Evolutionary conservation across 768 basidiomycete genomes (phyloP), one percentile per base, ranked within the genome.

Genomic region (Lactarius quietus): DNA sequence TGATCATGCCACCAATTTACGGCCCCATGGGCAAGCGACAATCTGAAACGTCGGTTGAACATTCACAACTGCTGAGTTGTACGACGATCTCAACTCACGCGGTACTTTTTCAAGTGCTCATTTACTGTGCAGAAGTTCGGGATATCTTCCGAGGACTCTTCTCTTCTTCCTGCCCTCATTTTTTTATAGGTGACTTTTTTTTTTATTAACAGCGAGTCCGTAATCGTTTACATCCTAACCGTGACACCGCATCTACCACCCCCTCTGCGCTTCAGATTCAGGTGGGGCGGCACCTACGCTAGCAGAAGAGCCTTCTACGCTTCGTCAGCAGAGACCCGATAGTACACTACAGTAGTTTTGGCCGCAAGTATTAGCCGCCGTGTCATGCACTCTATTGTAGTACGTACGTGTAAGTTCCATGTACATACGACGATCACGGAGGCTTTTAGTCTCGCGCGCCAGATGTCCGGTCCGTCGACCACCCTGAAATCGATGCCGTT

Each of bases 1-100:
- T 23, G n/a, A 23, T n/a, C n/a, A n/a, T 23, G n/a, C 43, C 10
- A 12, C n/a, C 1, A 43, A 20, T n/a, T 43, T n/a, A 45, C 43
- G 43, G 10, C 20, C 10, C 43, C 43, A n/a, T n/a, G 20, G 8
- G 43, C 43, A n/a, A n/a, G 43, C 43, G 43, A 43, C 43, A n/a
- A 51, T 28, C 48, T 51, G 48, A 51, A 51, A 51, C 48, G 48
- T n/a, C n/a, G n/a, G n/a, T n/a, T n/a, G n/a, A n/a, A n/a, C n/a
- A n/a, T n/a, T n/a, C 14, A 33, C 26, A 14, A 23, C 12, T 48
- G 15, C 8, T 23, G 1, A 23, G 8, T 48, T 23, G 10, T 23
- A 45, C 43, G 43, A 45, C 43, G 43, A 23, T 45, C 43, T 12
- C 43, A 9, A 45, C 20, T n/a, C 43, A 10, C 43, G 10, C 7